Evolutionary conservation across 2,329 filamentous ascomycete genomes (phyloP), one percentile per base, ranked within the genome.

Genomic region (Sporothrix brunneoviolacea): DNA sequence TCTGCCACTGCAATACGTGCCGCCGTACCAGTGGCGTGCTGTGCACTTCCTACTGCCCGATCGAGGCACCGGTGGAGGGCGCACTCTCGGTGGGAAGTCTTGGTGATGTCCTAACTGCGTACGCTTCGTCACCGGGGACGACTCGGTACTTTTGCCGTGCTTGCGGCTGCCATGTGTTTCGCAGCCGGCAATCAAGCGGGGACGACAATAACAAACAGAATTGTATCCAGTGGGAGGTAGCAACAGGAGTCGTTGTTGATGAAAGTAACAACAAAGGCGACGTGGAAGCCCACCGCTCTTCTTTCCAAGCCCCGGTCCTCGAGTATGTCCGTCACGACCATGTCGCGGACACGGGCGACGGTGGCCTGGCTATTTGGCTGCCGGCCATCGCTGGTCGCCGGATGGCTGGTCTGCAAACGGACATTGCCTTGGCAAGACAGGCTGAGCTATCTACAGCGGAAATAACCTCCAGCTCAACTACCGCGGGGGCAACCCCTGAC

Each of bases 111-210:
- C 54, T 68, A 18, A 32, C 42, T 9, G 39, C 36, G 16, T 58
- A 57, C n/a, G 21, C 55, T 1, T 46, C 56, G 1, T 52, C 54
- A 0, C 27, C 50, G 0, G 33, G 33, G 2, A 55, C 56, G 2
- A 61, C 55, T 2, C 58, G 64, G 5, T 68, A 67, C 54, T 73
- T 73, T 53, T 73, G 70, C 51, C 48, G 52, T 0, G 60, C 47
- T 1, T 73, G 70, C 42, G 70, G 71, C 2, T 72, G 71, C 42
- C 71, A 73, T 45, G 35, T 72, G 16, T 69, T 71, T 47, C 62
- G 62, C 8, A 50, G 19, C 42, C 50, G 33, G 10, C 46, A 8
- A 35, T 15, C 16, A n/a, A 22, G 42, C 39, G 8, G 27, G 16
- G 10, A 27, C 44, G n/a, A n/a, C n/a, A n/a, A n/a, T n/a, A n/a